Conservation (phyloP, 805 yeast genomes). For the Wickerhamiella dianesei region DNA sequence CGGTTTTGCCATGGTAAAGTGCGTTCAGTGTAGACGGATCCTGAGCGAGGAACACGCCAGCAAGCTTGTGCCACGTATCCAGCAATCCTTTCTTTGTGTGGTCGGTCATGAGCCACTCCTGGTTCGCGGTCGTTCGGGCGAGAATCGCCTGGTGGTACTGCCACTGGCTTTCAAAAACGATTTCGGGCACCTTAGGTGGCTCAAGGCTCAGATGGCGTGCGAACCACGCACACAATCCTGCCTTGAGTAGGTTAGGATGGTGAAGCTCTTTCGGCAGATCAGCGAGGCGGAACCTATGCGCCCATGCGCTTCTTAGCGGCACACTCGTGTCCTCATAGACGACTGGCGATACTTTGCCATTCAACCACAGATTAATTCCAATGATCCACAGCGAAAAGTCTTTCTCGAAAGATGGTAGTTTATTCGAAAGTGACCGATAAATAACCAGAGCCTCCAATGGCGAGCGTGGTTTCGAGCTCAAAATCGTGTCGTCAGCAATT, state of each 20-base stretch:
- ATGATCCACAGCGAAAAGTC: background rate
- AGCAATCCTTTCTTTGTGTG: slow-evolving; percentile 5
- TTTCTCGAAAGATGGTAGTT: too few relatives aligned
- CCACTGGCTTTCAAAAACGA: background rate
- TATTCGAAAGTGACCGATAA: background rate
- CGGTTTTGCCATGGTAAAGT: slow-evolving; percentile 1
- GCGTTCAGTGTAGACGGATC: slow-evolving; percentile 13
- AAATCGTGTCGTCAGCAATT: background rate
- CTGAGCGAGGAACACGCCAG: slow-evolving; percentile 12
- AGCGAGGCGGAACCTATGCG: background rate
- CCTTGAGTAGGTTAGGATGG: slow-evolving; percentile 4
- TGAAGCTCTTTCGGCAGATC: background rate
- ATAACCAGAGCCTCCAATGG: background rate
- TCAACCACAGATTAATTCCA: background rate
- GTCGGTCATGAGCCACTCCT: slow-evolving; percentile 4
- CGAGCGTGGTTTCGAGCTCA: background rate
- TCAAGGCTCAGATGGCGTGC: background rate
- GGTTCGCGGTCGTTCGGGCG: background rate
- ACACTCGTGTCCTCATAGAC: background rate
- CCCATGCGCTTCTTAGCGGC: background rate
- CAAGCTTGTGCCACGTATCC: slow-evolving; percentile 9
- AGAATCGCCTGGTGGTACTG: background rate
- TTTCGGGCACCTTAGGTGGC: background rate
- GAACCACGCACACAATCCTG: slow-evolving; percentile 3
- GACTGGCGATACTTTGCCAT: background rate